phyloP scores from a whole-genome alignment of 768 basidiomycete species.

The Calocera viscosa region DNA sequence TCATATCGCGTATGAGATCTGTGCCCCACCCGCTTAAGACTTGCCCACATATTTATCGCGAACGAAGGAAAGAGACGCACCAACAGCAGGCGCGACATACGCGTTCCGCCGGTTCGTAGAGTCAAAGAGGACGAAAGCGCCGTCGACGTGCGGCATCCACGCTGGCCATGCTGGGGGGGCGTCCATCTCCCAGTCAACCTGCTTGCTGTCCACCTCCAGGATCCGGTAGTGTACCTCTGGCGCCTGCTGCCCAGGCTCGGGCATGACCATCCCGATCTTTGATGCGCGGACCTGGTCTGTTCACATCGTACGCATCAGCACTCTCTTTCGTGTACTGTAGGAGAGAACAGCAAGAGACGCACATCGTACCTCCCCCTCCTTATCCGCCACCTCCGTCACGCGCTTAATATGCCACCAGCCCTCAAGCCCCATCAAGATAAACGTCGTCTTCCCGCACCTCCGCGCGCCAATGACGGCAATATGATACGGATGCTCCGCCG shows the following conservation, averaged over 20 bases:
- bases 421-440: not conserved
- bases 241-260: not conserved
- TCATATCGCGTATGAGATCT: not conserved
- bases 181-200: not conserved
- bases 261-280: not conserved
- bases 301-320: not conserved
- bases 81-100: not conserved
- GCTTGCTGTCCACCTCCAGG: not conserved
- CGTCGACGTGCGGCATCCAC: constrained; percentile 3
- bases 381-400: not conserved
- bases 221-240: not conserved
- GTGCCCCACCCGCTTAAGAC: not conserved
- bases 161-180: not conserved
- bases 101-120: not conserved
- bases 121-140: not conserved
- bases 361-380: not conserved
- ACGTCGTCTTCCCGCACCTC: constrained; percentile 1
- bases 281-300: not conserved
- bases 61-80: not conserved
- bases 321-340: not conserved
- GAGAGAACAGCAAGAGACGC: not conserved
- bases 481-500: not conserved
- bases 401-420: not conserved
- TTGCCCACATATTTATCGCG: not conserved
- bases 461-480: not conserved